These are phyloP conservation scores for Gossypium lobatum DNA, from an alignment of 441 rosid genomes.

Conservation along the genomic window DNA sequence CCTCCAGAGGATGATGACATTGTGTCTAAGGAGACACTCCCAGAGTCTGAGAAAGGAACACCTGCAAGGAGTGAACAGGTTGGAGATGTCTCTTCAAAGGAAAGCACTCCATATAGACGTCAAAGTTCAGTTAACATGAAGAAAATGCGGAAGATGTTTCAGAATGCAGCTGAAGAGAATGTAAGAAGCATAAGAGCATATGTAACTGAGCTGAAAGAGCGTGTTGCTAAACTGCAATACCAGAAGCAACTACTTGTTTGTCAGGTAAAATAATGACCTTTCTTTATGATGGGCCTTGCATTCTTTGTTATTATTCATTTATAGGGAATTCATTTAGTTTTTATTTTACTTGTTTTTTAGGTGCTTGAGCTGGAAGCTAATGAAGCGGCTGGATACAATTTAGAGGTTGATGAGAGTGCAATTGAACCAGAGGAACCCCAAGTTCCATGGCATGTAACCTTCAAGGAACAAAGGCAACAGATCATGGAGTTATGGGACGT, in stretches of 20 bases:
- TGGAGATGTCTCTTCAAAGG: constrained; percentile 79
- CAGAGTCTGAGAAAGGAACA: constrained; percentile 60
- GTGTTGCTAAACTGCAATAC: constrained; percentile 94
- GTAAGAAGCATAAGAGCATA: constrained; percentile 90
- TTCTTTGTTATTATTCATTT: not conserved
- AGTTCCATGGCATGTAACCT: constrained; percentile 73
- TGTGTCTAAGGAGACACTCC: constrained; percentile 29
- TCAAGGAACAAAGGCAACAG: constrained; percentile 82
- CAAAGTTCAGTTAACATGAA: constrained; percentile 94
- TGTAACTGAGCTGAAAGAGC: constrained; percentile 94
- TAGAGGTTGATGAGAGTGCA: constrained; percentile 49
- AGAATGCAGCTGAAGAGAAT: constrained; percentile 98
- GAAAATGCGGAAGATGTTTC: constrained; percentile 99
- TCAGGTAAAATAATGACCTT: constrained; percentile 44
- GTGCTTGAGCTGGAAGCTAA: constrained; percentile 97
- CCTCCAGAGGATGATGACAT: constrained; percentile 57
- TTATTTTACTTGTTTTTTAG: constrained; percentile 25
- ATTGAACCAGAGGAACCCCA: constrained; percentile 49
- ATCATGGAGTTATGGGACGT: constrained; percentile 92
- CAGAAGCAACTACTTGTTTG: constrained; percentile 99
- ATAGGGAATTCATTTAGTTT: not conserved
- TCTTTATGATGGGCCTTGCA: not conserved
- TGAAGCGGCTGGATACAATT: constrained; percentile 72
- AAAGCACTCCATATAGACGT: constrained; percentile 68
- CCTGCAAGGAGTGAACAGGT: constrained; percentile 71